Evolutionary conservation across 352 stramenopile genomes (phyloP).

Genomic region (Globisporangium iwayamae): DNA sequence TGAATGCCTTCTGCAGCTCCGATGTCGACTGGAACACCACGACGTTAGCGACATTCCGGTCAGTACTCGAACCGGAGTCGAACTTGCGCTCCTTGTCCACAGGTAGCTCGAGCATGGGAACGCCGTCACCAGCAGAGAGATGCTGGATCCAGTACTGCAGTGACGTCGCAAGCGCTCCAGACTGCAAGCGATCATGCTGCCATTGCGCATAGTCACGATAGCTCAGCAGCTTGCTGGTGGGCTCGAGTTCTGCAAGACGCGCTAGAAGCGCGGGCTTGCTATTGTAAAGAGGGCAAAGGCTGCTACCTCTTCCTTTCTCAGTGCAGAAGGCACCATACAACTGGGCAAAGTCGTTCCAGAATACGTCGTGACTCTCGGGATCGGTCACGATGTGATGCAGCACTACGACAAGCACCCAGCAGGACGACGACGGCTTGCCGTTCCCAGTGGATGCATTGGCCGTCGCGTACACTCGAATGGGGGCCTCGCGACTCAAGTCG

Average conservation of each 20-base stretch:
- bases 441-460: not conserved
- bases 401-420: slow-evolving; percentile 37
- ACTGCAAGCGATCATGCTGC: slow-evolving; percentile 36
- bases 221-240: slow-evolving; percentile 13
- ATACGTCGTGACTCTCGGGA: slow-evolving; percentile 35
- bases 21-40: slow-evolving; percentile 33
- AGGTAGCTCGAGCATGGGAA: slow-evolving; percentile 35
- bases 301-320: not conserved
- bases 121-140: slow-evolving; percentile 15
- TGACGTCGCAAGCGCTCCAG: slow-evolving; percentile 25
- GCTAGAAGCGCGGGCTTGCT: not conserved
- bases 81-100: slow-evolving; percentile 25
- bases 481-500: slow-evolving; percentile 29
- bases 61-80: not conserved
- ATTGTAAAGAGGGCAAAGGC: not conserved
- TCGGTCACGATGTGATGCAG: slow-evolving; percentile 60
- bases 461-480: slow-evolving; percentile 38
- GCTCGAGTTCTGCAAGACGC: not conserved
- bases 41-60: slow-evolving; percentile 16
- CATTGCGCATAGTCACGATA: slow-evolving; percentile 53
- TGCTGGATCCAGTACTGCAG: slow-evolving; percentile 50
- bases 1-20: slow-evolving; percentile 28
- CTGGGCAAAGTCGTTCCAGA: slow-evolving; percentile 38
- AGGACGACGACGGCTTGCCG: not conserved
- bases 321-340: slow-evolving; percentile 20